Percentiles rank a stretch among this genome's conserved stretches.
Conservation (phyloP, 139 green algal species). For the Chlamydomonas applanata region DNA sequence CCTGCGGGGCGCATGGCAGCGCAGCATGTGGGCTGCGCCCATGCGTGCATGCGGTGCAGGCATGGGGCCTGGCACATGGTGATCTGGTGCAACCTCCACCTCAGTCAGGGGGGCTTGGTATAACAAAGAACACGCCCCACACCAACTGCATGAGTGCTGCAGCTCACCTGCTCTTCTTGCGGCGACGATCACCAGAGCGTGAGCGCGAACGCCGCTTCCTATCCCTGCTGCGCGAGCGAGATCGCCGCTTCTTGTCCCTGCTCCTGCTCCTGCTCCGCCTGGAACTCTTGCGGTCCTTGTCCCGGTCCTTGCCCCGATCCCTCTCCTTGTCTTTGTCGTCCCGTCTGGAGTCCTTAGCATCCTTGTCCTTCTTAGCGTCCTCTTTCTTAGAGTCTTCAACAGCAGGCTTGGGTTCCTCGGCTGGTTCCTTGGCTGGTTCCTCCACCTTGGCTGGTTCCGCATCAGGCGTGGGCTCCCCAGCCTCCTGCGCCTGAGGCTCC, state of each 20-base stretch:
- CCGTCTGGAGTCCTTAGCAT: not conserved
- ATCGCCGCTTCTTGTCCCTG: slow-evolving; percentile 3
- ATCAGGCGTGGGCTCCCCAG: no score
- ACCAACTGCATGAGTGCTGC: not conserved
- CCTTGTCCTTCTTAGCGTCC: not conserved
- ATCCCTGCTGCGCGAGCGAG: not conserved
- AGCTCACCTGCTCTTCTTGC: not conserved
- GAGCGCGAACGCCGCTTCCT: not conserved
- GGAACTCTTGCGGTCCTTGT: slow-evolving; percentile 1
- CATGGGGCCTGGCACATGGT: no score
- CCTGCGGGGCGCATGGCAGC: not conserved
- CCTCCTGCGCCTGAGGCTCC: no score
- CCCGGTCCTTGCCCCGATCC: not conserved
- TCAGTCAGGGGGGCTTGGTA: no score
- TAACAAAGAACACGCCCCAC: no score
- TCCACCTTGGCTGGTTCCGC: no score
- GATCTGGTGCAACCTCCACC: no score
- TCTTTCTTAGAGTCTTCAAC: no score
- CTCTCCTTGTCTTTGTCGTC: not conserved
- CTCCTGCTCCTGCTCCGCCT: slow-evolving; percentile 17
- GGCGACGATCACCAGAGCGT: not conserved
- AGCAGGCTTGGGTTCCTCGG: no score
- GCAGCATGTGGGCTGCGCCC: no score
- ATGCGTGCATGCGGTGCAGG: no score
- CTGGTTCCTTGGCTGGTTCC: no score